phyloP scores from a whole-genome alignment of 2,329 filamentous ascomycete genomes.

The Penicillium sp. region DNA sequence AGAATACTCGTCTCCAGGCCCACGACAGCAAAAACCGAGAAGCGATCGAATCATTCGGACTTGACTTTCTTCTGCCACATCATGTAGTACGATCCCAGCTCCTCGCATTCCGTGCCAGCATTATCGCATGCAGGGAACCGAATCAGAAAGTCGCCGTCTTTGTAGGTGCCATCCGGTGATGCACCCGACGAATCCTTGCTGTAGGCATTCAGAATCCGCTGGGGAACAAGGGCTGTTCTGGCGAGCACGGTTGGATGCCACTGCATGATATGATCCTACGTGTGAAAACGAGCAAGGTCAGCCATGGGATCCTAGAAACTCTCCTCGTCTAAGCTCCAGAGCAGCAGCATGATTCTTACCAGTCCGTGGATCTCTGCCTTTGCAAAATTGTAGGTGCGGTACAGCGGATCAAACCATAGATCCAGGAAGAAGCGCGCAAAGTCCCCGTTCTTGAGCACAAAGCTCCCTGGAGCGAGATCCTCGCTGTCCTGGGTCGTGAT shows the following conservation, averaged over 20 bases:
- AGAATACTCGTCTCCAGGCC: too few relatives aligned
- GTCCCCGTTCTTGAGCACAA: slow-evolving; percentile 76
- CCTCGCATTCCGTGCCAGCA: slow-evolving; percentile 61
- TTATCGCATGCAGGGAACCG: slow-evolving; percentile 70
- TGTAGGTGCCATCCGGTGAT: slow-evolving; percentile 61
- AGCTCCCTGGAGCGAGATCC: slow-evolving; percentile 72
- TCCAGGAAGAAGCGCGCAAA: slow-evolving; percentile 94
- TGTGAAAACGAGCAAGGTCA: slow-evolving; percentile 25
- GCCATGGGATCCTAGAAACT: slow-evolving; percentile 5
- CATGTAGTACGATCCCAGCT: slow-evolving; percentile 59
- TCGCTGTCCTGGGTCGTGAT: slow-evolving; percentile 80
- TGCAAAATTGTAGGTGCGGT: slow-evolving; percentile 91
- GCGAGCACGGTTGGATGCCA: slow-evolving; percentile 97
- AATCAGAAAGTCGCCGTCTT: slow-evolving; percentile 80
- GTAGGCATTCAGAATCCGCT: slow-evolving; percentile 79
- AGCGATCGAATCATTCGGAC: slow-evolving; percentile 13
- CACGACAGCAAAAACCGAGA: background rate
- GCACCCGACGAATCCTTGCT: slow-evolving; percentile 46
- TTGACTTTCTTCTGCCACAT: slow-evolving; percentile 40
- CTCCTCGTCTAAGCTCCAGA: background rate
- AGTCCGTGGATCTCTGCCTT: slow-evolving; percentile 90
- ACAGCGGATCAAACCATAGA: slow-evolving; percentile 93
- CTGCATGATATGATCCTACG: slow-evolving; percentile 84
- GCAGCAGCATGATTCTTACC: slow-evolving; percentile 53
- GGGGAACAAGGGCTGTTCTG: slow-evolving; percentile 84